Evolutionary conservation across 2,329 filamentous ascomycete species (phyloP).

Genomic region (Phyllosticta citribraziliensis): DNA sequence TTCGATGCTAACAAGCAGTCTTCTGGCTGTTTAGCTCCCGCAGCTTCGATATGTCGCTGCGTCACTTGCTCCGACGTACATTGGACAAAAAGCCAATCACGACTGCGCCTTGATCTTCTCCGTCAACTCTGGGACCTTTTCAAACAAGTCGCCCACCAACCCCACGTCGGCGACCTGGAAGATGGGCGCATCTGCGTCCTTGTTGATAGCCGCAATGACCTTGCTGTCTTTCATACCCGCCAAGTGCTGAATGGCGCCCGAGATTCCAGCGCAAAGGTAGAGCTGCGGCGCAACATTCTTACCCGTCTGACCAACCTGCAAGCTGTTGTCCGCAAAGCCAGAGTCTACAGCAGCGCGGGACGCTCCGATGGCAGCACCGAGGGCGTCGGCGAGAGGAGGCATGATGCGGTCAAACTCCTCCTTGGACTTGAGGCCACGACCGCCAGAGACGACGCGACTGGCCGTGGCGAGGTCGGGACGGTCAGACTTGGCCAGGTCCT

Average conservation of each 20-base stretch:
- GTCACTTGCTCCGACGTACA: neutral
- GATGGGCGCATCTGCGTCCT: conserved; percentile 92
- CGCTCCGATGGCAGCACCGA: conserved; percentile 92
- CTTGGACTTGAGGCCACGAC: conserved; percentile 92
- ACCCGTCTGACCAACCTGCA: conserved; percentile 96
- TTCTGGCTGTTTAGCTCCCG: neutral
- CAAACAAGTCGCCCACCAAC: conserved; percentile 88
- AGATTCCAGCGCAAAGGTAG: conserved; percentile 92
- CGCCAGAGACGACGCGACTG: conserved; percentile 80
- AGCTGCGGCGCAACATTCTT: conserved; percentile 96
- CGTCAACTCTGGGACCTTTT: conserved; percentile 89
- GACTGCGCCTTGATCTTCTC: conserved; percentile 67
- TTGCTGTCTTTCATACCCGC: conserved; percentile 99
- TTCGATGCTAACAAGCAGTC: neutral
- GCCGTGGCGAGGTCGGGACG: conserved; percentile 90
- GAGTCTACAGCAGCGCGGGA: conserved; percentile 93
- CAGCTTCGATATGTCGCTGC: neutral
- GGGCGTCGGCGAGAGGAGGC: conserved; percentile 78
- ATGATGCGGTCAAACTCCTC: conserved; percentile 94
- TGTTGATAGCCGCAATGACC: conserved; percentile 98
- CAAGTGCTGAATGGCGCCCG: conserved; percentile 93
- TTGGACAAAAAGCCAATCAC: neutral
- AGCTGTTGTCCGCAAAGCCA: conserved; percentile 94
- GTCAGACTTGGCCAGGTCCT: conserved; percentile 87
- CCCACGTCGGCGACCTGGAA: conserved; percentile 98